These are phyloP conservation scores for Cicer judaicum DNA, from an alignment of 306 rosid genomes.

Conservation along the genomic window DNA sequence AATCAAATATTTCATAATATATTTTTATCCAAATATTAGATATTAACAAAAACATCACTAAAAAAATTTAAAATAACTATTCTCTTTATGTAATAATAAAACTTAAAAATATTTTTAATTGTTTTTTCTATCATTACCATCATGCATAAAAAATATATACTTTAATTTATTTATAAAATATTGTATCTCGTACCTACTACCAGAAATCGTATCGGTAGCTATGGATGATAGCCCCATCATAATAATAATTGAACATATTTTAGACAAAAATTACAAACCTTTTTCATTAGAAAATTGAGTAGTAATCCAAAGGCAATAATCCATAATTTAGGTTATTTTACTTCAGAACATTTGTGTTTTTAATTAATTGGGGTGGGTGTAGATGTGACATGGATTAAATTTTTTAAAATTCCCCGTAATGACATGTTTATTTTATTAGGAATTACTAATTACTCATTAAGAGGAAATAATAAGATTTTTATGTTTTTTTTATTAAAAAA, in stretches of 20 bases:
- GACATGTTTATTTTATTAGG: slow-evolving; percentile 2
- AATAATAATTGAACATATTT: background rate
- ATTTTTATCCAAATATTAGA: too few species aligned
- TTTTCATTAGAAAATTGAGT: background rate
- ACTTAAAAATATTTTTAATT: too few species aligned
- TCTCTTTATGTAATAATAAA: too few species aligned
- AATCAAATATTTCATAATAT: too few species aligned
- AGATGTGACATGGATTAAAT: background rate
- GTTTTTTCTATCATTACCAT: too few species aligned
- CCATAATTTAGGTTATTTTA: background rate
- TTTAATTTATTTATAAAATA: too few species aligned
- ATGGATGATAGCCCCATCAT: background rate
- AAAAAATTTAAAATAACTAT: too few species aligned
- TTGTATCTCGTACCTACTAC: too few species aligned
- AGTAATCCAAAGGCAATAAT: background rate
- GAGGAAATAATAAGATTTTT: slow-evolving; percentile 20
- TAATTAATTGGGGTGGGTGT: background rate
- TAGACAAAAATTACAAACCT: background rate
- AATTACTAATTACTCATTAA: too few species aligned
- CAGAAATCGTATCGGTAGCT: too few species aligned
- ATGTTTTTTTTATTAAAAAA: background rate
- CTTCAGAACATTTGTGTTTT: background rate
- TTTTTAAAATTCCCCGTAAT: background rate
- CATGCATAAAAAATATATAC: too few species aligned
- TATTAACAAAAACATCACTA: too few species aligned